phyloP scores from a whole-genome alignment of 192 early-diverging fungal genomes.

The Pilaira anomala region DNA sequence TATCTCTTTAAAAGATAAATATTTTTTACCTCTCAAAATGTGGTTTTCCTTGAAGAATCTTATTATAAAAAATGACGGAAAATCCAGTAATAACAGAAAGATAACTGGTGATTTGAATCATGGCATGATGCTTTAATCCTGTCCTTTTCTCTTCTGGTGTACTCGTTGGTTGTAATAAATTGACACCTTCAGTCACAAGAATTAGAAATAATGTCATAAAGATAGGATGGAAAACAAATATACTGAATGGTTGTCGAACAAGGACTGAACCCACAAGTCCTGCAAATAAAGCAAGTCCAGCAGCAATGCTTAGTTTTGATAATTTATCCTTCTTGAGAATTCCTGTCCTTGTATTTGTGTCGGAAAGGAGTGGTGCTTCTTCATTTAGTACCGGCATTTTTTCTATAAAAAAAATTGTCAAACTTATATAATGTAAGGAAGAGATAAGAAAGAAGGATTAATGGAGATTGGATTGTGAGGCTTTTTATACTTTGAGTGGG shows the following conservation, averaged over 20 bases:
- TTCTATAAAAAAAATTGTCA: neutral
- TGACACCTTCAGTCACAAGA: conserved; percentile 30
- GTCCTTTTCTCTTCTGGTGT: conserved; percentile 30
- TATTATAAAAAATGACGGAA: conserved; percentile 27
- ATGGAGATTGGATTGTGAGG: too few species aligned
- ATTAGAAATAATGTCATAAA: conserved; percentile 29
- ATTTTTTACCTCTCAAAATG: conserved; percentile 33
- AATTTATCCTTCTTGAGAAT: neutral
- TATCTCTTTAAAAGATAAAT: neutral
- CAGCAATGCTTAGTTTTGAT: neutral
- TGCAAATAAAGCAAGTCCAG: conserved; percentile 29
- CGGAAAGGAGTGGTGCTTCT: neutral
- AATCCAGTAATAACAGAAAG: conserved; percentile 24
- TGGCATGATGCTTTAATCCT: conserved; percentile 30
- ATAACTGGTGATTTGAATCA: conserved; percentile 24
- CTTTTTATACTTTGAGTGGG: too few species aligned
- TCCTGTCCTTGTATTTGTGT: neutral
- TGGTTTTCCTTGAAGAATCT: conserved; percentile 13
- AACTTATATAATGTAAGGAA: neutral
- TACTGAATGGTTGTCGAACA: conserved; percentile 11
- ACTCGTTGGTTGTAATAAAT: conserved; percentile 31
- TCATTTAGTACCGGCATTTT: neutral
- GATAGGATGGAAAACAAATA: conserved; percentile 37
- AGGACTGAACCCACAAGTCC: conserved; percentile 25
- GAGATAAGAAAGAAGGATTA: neutral